Evolutionary conservation across 345 rosid species (phyloP), one percentile per base, ranked within the genome.

Genomic region (Odontarrhena argentea): DNA sequence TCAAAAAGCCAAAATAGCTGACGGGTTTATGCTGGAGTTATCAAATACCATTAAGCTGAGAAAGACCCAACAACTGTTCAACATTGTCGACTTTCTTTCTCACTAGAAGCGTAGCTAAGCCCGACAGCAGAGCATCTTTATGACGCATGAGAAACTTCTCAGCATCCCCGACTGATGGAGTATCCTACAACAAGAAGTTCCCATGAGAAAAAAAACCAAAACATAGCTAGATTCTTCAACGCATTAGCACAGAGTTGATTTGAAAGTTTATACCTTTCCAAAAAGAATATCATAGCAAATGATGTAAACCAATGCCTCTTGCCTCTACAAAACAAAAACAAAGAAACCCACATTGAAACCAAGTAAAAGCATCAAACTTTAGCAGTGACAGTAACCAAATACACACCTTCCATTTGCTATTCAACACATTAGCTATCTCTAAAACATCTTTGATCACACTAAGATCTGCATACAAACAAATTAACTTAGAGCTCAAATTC

Each of bases 351-450:
- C 60, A 41, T 24, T 9, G 15, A 25, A 18, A 2, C 12, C 12
- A 46, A 74, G 35, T 61, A 12, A 61, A 68, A 74, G 25, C 4
- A 52, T 10, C 35, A 32, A 1, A 1, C 24, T 28, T 0, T 2
- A 60, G 50, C 56, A 8, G 58, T 8, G 35, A 42, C 22, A 5
- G 51, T 5, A 13, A 48, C 26, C 30, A 40, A 3, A 15, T 36
- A 42, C 40, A 46, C 73, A 93, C 98, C 97, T 90, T 90, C 96
- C 88, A 86, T 68, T 82, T 82, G 74, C 83, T 77, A 77, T 78
- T 90, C 56, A 93, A 75, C 12, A 88, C 36, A 45, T 69, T 68
- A 43, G 85, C 79, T 49, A 74, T 67, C 74, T 84, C 89, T 70
- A 93, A 69, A n/a, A 87, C 86, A 51, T 85, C 87, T 68, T 86